Percentiles rank a stretch among this genome's conserved stretches.
phyloP scores from a whole-genome alignment of 1,284 basidiomycete genomes.

The Apiotrichum veenhuisii region DNA sequence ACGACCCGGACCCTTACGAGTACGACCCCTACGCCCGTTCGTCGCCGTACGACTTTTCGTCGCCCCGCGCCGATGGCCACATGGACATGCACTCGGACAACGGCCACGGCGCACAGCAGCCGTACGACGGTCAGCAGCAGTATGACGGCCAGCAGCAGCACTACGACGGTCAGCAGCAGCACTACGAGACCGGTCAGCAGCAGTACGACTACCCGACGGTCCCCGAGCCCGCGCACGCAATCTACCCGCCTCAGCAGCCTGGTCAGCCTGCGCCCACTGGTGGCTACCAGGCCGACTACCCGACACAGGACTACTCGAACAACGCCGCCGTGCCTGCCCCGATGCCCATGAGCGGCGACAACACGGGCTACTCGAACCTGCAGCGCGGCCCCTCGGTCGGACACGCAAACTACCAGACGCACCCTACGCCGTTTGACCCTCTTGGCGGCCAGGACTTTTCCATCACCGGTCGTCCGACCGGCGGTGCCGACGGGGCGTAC shows the following conservation, averaged over 20 bases:
- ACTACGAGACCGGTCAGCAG: not conserved
- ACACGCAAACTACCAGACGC: not conserved
- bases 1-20: slow-evolving; percentile 17
- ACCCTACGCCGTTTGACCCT: slow-evolving; percentile 5
- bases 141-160: slow-evolving; percentile 11
- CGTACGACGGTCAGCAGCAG: not conserved
- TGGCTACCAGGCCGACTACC: slow-evolving; percentile 20
- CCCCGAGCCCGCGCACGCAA: slow-evolving; percentile 16
- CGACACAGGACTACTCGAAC: slow-evolving; percentile 28
- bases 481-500: slow-evolving; percentile 29
- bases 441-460: slow-evolving; percentile 14
- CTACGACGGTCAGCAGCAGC: not conserved
- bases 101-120: not conserved
- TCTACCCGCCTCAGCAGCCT: slow-evolving; percentile 14
- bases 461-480: slow-evolving; percentile 38
- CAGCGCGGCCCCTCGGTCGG: slow-evolving; percentile 32
- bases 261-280: not conserved
- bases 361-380: slow-evolving; percentile 41
- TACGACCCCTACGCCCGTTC: slow-evolving; percentile 16
- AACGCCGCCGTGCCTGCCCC: slow-evolving; percentile 7
- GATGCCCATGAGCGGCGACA: slow-evolving; percentile 15
- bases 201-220: slow-evolving; percentile 10
- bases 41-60: slow-evolving; percentile 8
- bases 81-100: not conserved
- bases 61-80: not conserved